Evolutionary conservation across 768 basidiomycete species (phyloP).

Genomic region (Asterophora lycoperdoides): DNA sequence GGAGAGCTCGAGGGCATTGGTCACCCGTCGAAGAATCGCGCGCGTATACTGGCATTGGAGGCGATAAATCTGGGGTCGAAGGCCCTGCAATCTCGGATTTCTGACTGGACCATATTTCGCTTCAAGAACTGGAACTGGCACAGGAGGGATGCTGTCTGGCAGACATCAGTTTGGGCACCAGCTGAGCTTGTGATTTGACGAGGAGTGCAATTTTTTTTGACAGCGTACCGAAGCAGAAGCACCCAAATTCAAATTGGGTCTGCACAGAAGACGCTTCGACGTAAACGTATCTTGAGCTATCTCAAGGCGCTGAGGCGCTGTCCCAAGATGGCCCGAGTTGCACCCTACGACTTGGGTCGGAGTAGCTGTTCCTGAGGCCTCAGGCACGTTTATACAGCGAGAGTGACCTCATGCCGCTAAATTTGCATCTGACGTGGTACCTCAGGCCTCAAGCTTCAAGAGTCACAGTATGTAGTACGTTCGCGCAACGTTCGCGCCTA

Average conservation of each 20-base stretch:
- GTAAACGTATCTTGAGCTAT: conserved; percentile 7
- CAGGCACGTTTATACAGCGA: too few species aligned
- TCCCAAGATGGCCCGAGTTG: neutral
- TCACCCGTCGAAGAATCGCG: neutral
- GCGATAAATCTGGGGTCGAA: neutral
- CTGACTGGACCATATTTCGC: neutral
- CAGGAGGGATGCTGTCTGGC: neutral
- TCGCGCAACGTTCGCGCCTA: too few species aligned
- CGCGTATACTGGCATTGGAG: neutral
- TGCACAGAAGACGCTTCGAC: conserved; percentile 1
- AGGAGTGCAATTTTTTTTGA: conserved; percentile 15
- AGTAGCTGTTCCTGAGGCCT: neutral
- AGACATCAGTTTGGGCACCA: neutral
- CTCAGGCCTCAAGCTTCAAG: too few species aligned
- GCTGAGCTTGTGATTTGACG: conserved; percentile 7
- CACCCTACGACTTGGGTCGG: neutral
- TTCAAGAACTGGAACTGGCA: neutral
- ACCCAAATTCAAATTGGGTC: conserved; percentile 10
- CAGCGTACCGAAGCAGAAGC: conserved; percentile 19
- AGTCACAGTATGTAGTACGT: too few species aligned
- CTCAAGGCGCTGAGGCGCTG: neutral
- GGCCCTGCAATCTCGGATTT: neutral
- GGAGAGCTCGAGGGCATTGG: neutral
- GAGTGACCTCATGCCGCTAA: neutral
- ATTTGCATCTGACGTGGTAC: conserved; percentile 2